Evolutionary conservation across 2,329 filamentous ascomycete species (phyloP).

Genomic region (Botrytis tulipae): DNA sequence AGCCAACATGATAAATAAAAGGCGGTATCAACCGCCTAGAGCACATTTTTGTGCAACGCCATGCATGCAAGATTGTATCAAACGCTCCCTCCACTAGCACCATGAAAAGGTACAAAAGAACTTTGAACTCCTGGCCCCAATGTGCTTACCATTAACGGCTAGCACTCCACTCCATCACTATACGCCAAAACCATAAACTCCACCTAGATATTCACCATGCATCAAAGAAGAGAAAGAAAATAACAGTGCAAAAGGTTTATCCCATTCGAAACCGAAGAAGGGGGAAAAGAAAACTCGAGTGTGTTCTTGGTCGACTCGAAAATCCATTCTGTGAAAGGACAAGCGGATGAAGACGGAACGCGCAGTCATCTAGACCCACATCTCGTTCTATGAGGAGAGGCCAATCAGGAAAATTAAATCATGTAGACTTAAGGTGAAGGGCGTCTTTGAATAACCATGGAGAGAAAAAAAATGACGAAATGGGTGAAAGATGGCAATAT

Average conservation of each 20-base stretch:
- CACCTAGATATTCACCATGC: conserved; percentile 17
- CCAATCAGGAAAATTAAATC: conserved; percentile 11
- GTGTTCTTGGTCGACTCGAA: conserved; percentile 10
- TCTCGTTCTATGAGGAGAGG: conserved; percentile 7
- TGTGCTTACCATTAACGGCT: conserved; percentile 16
- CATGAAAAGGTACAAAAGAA: not conserved
- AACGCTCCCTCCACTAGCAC: not conserved
- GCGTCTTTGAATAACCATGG: conserved; percentile 5
- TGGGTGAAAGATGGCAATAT: conserved; percentile 19
- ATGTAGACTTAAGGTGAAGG: conserved; percentile 6
- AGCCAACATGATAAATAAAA: not conserved
- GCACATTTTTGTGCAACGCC: not conserved
- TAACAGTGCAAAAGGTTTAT: not conserved
- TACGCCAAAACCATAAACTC: conserved; percentile 11
- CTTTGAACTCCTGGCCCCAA: not conserved
- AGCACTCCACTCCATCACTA: conserved; percentile 8
- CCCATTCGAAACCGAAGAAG: conserved; percentile 13
- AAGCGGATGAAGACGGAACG: conserved; percentile 9
- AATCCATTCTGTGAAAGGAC: conserved; percentile 15
- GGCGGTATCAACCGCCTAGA: not conserved
- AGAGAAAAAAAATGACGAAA: conserved; percentile 23
- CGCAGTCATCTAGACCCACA: conserved; percentile 13
- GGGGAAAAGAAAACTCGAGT: conserved; percentile 16
- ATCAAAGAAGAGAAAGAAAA: conserved; percentile 7
- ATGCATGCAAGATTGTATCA: not conserved